Evolutionary conservation across 208 protist genomes (phyloP).

Genomic region (Leishmania lainsoni): DNA sequence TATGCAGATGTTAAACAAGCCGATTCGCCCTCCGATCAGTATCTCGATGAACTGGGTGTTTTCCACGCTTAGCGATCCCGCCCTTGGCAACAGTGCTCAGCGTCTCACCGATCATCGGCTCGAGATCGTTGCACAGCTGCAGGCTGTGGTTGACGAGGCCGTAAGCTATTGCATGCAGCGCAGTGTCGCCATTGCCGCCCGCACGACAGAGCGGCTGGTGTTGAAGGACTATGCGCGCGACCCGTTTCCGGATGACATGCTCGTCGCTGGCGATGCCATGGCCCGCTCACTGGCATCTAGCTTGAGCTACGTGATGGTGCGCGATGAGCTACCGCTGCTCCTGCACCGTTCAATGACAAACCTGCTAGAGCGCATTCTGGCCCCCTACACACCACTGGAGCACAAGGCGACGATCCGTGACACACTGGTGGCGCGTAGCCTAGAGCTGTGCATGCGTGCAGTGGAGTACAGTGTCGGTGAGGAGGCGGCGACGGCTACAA

Average conservation of each 20-base stretch:
- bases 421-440: slow-evolving; percentile 52
- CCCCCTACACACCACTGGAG: slow-evolving; percentile 23
- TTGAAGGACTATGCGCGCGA: slow-evolving; percentile 98
- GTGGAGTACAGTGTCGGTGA: slow-evolving; percentile 93
- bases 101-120: slow-evolving; percentile 37
- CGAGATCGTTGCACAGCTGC: slow-evolving; percentile 68
- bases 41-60: slow-evolving; percentile 63
- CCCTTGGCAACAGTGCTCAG: slow-evolving; percentile 20
- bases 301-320: slow-evolving; percentile 91
- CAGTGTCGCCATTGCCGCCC: slow-evolving; percentile 93
- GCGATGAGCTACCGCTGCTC: slow-evolving; percentile 88
- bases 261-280: slow-evolving; percentile 76
- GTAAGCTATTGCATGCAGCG: slow-evolving; percentile 91
- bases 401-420: slow-evolving; percentile 20
- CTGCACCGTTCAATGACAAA: slow-evolving; percentile 37
- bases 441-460: slow-evolving; percentile 75
- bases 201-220: slow-evolving; percentile 92
- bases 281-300: slow-evolving; percentile 77
- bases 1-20: slow-evolving; percentile 33
- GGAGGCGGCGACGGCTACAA: slow-evolving; percentile 81
- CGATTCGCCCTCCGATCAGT: slow-evolving; percentile 43
- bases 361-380: slow-evolving; percentile 22
- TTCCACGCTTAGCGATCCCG: slow-evolving; percentile 40
- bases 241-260: slow-evolving; percentile 66
- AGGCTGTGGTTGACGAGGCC: slow-evolving; percentile 90